Evolutionary conservation across 306 rosid species (phyloP).

Genomic region (Sindora glabra): DNA sequence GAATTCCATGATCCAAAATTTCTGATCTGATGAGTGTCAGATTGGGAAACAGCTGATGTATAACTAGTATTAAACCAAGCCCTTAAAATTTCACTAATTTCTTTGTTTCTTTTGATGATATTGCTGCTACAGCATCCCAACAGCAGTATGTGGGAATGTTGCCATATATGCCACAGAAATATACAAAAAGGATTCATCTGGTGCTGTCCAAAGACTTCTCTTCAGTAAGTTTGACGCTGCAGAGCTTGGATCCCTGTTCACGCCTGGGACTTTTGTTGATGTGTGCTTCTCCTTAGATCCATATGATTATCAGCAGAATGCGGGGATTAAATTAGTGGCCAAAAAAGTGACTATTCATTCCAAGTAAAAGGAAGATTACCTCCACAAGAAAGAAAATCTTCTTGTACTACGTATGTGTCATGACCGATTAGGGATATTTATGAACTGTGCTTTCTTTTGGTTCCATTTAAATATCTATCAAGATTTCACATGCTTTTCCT

Average conservation of each 20-base stretch:
- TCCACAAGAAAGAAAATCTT: no score
- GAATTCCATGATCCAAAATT: not conserved
- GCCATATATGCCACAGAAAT: constrained; percentile 76
- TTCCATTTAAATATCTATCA: no score
- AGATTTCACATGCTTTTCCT: no score
- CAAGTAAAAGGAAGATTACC: constrained; percentile 20
- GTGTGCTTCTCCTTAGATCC: constrained; percentile 73
- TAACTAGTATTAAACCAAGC: not conserved
- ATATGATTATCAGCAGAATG: constrained; percentile 75
- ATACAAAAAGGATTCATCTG: constrained; percentile 64
- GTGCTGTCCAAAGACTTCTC: constrained; percentile 45
- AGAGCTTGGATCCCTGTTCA: constrained; percentile 59
- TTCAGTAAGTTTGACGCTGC: constrained; percentile 66
- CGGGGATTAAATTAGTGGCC: constrained; percentile 82
- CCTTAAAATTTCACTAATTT: not conserved
- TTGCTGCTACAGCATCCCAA: constrained; percentile 57
- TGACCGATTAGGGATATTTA: no score
- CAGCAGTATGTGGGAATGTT: constrained; percentile 34
- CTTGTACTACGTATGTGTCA: no score
- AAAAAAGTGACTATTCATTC: constrained; percentile 67
- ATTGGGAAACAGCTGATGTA: not conserved
- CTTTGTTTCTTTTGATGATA: not conserved
- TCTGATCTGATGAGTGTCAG: not conserved
- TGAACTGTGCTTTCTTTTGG: no score
- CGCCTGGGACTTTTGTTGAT: constrained; percentile 59